Percentiles rank a stretch among this genome's conserved stretches.
Conservation (phyloP, 2,329 filamentous ascomycete genomes). For the Fusarium sterilihyphosum region DNA sequence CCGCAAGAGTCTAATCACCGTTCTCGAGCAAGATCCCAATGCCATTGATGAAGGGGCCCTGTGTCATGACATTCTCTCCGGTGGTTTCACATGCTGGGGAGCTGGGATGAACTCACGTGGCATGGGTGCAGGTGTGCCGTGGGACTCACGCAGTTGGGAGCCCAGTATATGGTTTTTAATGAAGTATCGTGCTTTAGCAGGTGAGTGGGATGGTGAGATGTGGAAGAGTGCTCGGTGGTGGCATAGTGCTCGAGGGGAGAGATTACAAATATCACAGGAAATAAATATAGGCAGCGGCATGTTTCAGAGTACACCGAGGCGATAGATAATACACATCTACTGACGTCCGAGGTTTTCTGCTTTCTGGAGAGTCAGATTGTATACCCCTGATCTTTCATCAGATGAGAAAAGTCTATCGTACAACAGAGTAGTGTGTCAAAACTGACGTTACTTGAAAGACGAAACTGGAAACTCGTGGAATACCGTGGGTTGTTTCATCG, state of each 20-base stretch:
- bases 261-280: constrained; percentile 22
- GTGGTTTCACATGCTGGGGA: constrained; percentile 53
- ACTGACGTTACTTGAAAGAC: background rate
- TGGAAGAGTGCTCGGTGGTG: constrained; percentile 46
- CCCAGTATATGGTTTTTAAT: constrained; percentile 55
- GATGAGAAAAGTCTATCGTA: background rate
- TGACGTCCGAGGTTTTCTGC: background rate
- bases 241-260: constrained; percentile 43
- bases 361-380: background rate
- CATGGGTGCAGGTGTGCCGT: constrained; percentile 52
- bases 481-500: background rate
- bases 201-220: constrained; percentile 51
- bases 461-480: background rate
- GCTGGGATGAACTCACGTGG: constrained; percentile 40
- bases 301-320: background rate
- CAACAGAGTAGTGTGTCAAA: background rate
- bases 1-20: constrained; percentile 44
- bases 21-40: constrained; percentile 37
- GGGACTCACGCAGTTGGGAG: constrained; percentile 58
- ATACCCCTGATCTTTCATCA: background rate
- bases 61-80: constrained; percentile 49
- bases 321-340: background rate
- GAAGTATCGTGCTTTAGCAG: constrained; percentile 51
- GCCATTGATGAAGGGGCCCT: constrained; percentile 50
- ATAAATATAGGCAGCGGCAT: background rate